Evolutionary conservation across 805 yeast genomes (phyloP), one percentile per base, ranked within the genome.

Genomic region (Cyberlindnera suaveolens): DNA sequence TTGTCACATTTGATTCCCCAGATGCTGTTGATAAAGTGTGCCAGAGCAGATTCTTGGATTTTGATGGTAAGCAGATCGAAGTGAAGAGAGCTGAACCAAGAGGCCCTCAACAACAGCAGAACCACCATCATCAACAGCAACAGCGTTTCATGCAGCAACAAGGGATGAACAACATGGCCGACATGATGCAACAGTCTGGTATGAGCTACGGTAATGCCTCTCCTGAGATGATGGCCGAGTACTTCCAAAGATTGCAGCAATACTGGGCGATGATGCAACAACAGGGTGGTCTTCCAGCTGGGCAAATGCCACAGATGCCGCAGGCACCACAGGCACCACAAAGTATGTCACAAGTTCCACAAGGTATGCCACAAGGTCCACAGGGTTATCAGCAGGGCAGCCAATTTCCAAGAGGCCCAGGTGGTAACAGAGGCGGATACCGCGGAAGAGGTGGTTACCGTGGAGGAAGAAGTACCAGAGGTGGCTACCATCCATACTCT

Each of bases 1-100:
- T 91, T 64, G 89, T 91, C 50, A 91, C 99, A 13, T 91, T 85
- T 66, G 98, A 91, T 59, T 78, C 95, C 16, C 95, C 96, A 18
- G 90, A 84, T 37, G 96, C 96, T 14, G 96, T 91, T 36, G 97
- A 90, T 57, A 74, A 80, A 53, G 95, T 87, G 43, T 81, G 93
- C 43, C 83, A 80, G 45, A 84, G 83, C 63, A 85, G 84, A 63
- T 88, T 80, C 59, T 75, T 91, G 50, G 79, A 81, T 44, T 80
- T 91, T 56, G 89, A 88, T 59, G 96, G 96, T 38, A 86, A 84
- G 57, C 74, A 82, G 43, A 82, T 85, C 78, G 93, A 85, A 64
- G 85, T 85, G 48, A 85, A 85, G 59, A 75, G 88, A 61, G 93
- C 93, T 3, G 90, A 82, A 60, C 90, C 91, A 54, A 75, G 91